Percentiles rank a stretch among this genome's conserved stretches.
Conservation (phyloP, 2,329 filamentous ascomycete genomes). For the Cladophialophora psammophila region DNA sequence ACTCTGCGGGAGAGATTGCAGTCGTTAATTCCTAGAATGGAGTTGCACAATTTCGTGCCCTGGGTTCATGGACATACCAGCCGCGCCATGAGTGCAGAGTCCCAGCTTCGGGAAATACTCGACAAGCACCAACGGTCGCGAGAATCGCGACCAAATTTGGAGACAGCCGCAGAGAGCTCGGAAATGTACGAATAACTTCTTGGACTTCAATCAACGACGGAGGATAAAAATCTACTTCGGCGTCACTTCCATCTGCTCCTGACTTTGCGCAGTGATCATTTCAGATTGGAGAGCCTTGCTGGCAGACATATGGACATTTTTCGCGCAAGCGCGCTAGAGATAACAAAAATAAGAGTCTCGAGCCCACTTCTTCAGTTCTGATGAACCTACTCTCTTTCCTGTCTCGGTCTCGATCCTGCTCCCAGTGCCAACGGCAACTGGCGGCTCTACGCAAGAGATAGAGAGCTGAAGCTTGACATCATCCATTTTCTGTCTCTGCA, state of each 20-base stretch:
- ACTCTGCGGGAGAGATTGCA: conserved; percentile 27
- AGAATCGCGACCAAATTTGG: conserved; percentile 3
- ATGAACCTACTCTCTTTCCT: neutral
- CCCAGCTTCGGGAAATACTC: conserved; percentile 35
- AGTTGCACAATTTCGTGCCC: conserved; percentile 26
- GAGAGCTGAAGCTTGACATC: neutral
- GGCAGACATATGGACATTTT: neutral
- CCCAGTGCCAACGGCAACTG: neutral
- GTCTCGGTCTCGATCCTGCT: neutral
- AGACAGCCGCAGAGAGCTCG: conserved; percentile 9
- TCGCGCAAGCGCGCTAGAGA: neutral
- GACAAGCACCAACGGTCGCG: conserved; percentile 24
- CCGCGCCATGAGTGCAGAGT: conserved; percentile 32
- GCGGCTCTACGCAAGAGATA: neutral
- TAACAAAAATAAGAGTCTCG: neutral
- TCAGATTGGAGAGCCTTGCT: neutral
- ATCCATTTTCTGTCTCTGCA: neutral
- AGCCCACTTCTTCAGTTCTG: neutral
- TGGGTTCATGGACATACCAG: conserved; percentile 25
- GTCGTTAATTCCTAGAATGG: conserved; percentile 24
- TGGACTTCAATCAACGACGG: neutral
- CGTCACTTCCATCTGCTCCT: neutral
- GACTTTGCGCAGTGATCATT: neutral
- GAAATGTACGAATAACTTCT: conserved; percentile 26
- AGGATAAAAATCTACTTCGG: neutral